phyloP scores from a whole-genome alignment of 805 yeast genomes.

The Nematodospora valgi region DNA sequence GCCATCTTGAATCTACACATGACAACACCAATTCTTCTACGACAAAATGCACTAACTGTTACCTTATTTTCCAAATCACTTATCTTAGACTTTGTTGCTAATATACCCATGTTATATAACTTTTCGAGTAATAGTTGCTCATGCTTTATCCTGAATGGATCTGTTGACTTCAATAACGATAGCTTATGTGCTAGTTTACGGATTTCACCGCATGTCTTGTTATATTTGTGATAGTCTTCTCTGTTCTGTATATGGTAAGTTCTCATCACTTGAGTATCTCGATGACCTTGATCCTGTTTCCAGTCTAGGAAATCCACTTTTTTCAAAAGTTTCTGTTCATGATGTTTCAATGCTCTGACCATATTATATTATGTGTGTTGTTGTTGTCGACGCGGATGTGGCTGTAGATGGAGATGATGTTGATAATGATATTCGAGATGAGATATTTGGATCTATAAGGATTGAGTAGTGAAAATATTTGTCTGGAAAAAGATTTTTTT shows the following conservation, averaged over 20 bases:
- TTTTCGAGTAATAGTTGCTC: slow-evolving; percentile 87
- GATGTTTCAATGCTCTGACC: slow-evolving; percentile 90
- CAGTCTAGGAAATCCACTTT: slow-evolving; percentile 96
- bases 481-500: too few relatives aligned
- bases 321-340: slow-evolving; percentile 90
- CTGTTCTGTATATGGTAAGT: slow-evolving; percentile 91
- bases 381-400: too few relatives aligned
- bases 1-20: slow-evolving; percentile 96
- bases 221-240: slow-evolving; percentile 93
- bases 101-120: slow-evolving; percentile 81
- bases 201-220: slow-evolving; percentile 87
- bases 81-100: slow-evolving; percentile 84
- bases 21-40: slow-evolving; percentile 90
- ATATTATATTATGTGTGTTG: slow-evolving; percentile 26
- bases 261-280: slow-evolving; percentile 96
- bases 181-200: slow-evolving; percentile 83
- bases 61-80: slow-evolving; percentile 89
- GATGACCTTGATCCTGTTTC: slow-evolving; percentile 93
- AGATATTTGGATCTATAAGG: not conserved
- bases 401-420: not conserved
- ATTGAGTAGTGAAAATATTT: not conserved
- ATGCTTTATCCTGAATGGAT: slow-evolving; percentile 82
- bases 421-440: slow-evolving; percentile 3
- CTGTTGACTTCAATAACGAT: slow-evolving; percentile 80
- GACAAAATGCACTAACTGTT: slow-evolving; percentile 87